phyloP scores from a whole-genome alignment of 2,329 filamentous ascomycete genomes.

The Phialocephala subalpina region DNA sequence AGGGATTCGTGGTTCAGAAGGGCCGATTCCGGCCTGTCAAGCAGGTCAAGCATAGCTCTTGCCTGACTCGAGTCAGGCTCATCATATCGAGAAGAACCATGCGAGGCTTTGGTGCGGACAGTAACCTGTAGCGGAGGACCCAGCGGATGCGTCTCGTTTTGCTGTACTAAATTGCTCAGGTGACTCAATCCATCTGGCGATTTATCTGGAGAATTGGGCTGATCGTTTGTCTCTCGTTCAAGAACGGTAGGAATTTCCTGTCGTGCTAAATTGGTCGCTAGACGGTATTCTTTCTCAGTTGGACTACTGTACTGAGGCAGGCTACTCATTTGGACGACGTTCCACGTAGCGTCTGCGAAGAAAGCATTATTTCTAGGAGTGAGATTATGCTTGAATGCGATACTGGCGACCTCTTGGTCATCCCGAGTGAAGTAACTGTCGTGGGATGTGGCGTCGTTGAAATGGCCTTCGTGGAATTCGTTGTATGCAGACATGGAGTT shows the following conservation, averaged over 20 bases:
- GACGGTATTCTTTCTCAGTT: neutral
- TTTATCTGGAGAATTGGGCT: neutral
- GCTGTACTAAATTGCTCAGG: too few species aligned
- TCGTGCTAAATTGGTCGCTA: too few species aligned
- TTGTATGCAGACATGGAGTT: neutral
- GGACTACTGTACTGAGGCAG: neutral
- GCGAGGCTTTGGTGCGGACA: neutral
- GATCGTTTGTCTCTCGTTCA: neutral
- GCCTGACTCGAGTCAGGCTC: neutral
- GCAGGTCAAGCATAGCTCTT: neutral
- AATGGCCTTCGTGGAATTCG: neutral
- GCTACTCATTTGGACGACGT: slow-evolving; percentile 1
- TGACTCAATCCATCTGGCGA: neutral
- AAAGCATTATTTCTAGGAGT: slow-evolving; percentile 14
- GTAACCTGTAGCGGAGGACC: neutral
- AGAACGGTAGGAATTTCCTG: neutral
- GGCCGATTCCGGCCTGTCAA: neutral
- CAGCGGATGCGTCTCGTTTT: neutral
- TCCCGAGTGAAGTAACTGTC: neutral
- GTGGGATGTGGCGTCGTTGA: neutral
- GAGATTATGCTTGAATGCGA: slow-evolving; percentile 14
- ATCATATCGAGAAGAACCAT: neutral
- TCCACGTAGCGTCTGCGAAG: slow-evolving; percentile 30
- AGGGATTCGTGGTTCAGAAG: neutral
- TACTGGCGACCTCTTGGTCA: neutral